Evolutionary conservation across 1,139 yeast species (phyloP), one percentile per base, ranked within the genome.

Genomic region (Nadsonia commutata): DNA sequence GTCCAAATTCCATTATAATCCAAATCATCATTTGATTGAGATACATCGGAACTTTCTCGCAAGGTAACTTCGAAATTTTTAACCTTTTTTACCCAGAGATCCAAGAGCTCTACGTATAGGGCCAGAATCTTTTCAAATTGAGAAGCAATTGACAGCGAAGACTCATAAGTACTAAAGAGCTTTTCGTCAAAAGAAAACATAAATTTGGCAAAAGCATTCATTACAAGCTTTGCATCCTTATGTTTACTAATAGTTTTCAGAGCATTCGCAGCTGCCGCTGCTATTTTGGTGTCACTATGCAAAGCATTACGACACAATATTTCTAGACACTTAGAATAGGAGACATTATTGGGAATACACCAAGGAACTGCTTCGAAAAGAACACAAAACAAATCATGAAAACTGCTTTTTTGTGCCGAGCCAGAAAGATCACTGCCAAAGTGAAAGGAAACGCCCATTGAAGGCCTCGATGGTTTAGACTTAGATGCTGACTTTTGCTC

Each of bases 1-100:
- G 94, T 80, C 52, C 84, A 78, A 37, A 84, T 76, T 36, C 76
- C 77, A 52, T 82, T 82, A 72, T 88, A 70, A 54, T 82, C 93
- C 40, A 84, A 62, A 46, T 80, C 86, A 47, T 83, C 90, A 18
- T 72, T 64, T 5, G 74, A 69, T 42, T 65, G 70, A 31, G 60
- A 40, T 3, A 9, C 16, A 11, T 27, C 33, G 9, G 13, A n/a
- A 16, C 22, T 39, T 8, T 19, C 20, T 18, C 22, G 17, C 3
- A 22, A 46, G 19, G 31, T 31, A 20, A 40, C 40, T 17, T 45
- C 45, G 44, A 37, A 42, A 2, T 56, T 53, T 40, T 63, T 71
- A 47, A 83, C 72, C 40, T 79, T 78, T 13, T 72, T 72, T 22
- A 85, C 63, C 98, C 98, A 93, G 46, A 84, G 76, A 45, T 75